Evolutionary conservation across 805 yeast species (phyloP), one percentile per base, ranked within the genome.

Genomic region (Sugiyamaella floridensis): DNA sequence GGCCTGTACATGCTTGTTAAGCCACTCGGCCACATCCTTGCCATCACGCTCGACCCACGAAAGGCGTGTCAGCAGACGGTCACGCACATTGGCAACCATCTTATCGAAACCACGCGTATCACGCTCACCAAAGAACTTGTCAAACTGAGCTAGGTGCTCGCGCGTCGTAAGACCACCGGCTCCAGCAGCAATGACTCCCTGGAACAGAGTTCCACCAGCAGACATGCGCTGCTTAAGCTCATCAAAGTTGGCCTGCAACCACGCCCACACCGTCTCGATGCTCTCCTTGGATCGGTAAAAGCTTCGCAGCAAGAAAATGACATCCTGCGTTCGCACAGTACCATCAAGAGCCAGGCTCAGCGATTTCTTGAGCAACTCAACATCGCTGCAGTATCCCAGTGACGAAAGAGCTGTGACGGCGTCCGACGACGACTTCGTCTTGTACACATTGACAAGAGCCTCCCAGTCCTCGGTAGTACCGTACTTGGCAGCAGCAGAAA

Each of bases 141-240:
- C 65, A 81, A 74, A 82, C 78, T 75, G 77, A 19, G 74, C 72
- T 59, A 75, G 75, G 56, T 81, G 80, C 34, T 74, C 78, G 40
- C 69, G 67, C 50, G 79, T 77, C 28, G 89, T 77, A 70, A 81
- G 83, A 1, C 85, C 81, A 20, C 81, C 70, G 41, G 86, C 77
- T 47, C 83, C 71, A 37, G 85, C 57, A 32, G 76, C 73, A 41
- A 92, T 85, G 54, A 93, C 82, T 16, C 83, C 74, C 18, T 92
- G 85, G 61, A 92, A 75, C 87, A 89, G 81, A 20, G 89, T 76
- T 58, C 85, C 76, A 11, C 88, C 85, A 14, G 95, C 88, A 49
- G 97, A 96, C 65, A 89, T 77, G 63, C 77, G 73, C 66, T 80
- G 76, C 60, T 71, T 70, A 55, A 92, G 65, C 45, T 73, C 76